Percentiles rank a stretch among this genome's conserved stretches.
phyloP scores from a whole-genome alignment of 2,329 filamentous ascomycete species.

The Triangularia verruculosa region DNA sequence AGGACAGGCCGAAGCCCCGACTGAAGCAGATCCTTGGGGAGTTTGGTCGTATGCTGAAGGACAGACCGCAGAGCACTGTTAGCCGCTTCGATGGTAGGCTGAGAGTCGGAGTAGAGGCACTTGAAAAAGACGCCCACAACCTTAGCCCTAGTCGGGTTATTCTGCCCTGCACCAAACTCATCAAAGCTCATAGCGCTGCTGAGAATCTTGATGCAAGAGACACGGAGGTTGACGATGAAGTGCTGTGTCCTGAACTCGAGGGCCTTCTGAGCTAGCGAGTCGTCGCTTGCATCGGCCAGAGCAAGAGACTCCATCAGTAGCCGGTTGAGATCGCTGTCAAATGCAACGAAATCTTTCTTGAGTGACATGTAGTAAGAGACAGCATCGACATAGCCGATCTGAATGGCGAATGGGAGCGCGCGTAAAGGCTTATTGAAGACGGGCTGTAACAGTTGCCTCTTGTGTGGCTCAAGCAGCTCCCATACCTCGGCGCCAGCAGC shows the following conservation, averaged over 20 bases:
- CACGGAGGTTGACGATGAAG: constrained; percentile 83
- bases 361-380: constrained; percentile 92
- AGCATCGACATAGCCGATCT: constrained; percentile 97
- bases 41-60: constrained; percentile 80
- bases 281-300: constrained; percentile 90
- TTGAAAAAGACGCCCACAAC: constrained; percentile 98
- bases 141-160: constrained; percentile 61
- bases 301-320: constrained; percentile 91
- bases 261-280: constrained; percentile 87
- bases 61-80: constrained; percentile 88
- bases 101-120: constrained; percentile 88
- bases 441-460: constrained; percentile 81
- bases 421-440: constrained; percentile 95
- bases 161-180: constrained; percentile 77
- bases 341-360: constrained; percentile 82
- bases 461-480: constrained; percentile 85
- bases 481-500: constrained; percentile 75
- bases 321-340: constrained; percentile 87
- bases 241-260: constrained; percentile 94
- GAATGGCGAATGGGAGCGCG: constrained; percentile 87
- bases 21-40: constrained; percentile 93
- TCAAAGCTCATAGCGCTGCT: constrained; percentile 92
- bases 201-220: constrained; percentile 88
- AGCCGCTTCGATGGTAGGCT: constrained; percentile 88
- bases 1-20: constrained; percentile 92